phyloP scores from a whole-genome alignment of 768 basidiomycete species.

The Termitomyces sp. region DNA sequence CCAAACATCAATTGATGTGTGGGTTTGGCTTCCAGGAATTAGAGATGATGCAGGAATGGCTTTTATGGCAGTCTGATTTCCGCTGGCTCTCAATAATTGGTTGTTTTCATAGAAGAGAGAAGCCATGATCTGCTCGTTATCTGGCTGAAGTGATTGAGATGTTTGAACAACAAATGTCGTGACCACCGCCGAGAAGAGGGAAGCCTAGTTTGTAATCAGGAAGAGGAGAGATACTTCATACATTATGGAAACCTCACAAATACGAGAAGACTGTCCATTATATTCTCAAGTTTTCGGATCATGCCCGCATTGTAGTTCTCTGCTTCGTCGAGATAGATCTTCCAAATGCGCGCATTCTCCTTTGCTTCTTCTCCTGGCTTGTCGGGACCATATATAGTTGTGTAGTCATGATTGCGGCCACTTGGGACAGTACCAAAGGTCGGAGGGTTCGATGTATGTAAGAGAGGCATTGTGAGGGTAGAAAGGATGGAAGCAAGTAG shows the following conservation, averaged over 20 bases:
- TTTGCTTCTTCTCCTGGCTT: background rate
- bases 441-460: background rate
- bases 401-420: background rate
- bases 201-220: background rate
- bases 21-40: background rate
- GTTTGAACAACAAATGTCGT: background rate
- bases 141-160: background rate
- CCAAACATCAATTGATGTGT: background rate
- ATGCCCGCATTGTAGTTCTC: background rate
- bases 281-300: background rate
- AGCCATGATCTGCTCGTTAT: background rate
- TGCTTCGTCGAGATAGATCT: background rate
- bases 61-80: background rate
- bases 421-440: background rate
- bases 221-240: background rate
- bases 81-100: background rate
- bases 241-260: background rate
- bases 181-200: background rate
- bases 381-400: background rate
- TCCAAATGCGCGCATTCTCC: background rate
- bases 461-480: background rate
- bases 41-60: background rate
- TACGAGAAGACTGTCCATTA: background rate
- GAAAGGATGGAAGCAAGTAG: background rate
- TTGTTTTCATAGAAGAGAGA: background rate